A percentile compares a stretch with the other conserved stretches of the same genome.
These are phyloP conservation scores for Trichoderma virens DNA, from an alignment of 495 filamentous ascomycete genomes.

Conservation along the genomic window DNA sequence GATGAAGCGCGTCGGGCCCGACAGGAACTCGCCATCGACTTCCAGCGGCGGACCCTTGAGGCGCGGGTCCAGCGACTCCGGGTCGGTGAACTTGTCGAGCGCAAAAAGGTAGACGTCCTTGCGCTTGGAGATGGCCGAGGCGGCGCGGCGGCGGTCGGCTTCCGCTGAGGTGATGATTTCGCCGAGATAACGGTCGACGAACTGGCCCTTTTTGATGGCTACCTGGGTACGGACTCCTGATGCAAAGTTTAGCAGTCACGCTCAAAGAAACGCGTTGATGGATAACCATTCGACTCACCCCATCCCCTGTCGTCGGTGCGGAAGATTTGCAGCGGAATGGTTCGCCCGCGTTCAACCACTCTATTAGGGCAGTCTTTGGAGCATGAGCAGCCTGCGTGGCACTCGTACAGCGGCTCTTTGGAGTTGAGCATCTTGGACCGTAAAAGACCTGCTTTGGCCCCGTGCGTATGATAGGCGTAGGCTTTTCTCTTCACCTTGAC, in stretches of 20 bases:
- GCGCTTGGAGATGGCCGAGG: slow-evolving; percentile 32
- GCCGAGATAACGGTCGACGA: slow-evolving; percentile 51
- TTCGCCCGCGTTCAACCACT: slow-evolving; percentile 71
- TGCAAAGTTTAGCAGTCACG: too few relatives aligned
- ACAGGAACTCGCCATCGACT: slow-evolving; percentile 49
- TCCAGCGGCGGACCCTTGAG: slow-evolving; percentile 36
- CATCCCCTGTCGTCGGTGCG: slow-evolving; percentile 70
- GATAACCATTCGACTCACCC: slow-evolving; percentile 50
- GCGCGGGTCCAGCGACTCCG: slow-evolving; percentile 33
- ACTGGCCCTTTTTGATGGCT: slow-evolving; percentile 67
- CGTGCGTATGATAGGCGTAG: slow-evolving; percentile 38
- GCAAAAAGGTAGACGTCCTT: slow-evolving; percentile 74
- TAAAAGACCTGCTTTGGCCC: slow-evolving; percentile 34
- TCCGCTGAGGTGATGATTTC: slow-evolving; percentile 45
- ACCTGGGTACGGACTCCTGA: slow-evolving; percentile 22
- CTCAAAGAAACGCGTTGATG: slow-evolving; percentile 11
- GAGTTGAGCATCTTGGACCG: slow-evolving; percentile 40
- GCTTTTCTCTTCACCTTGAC: slow-evolving; percentile 33
- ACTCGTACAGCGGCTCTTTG: slow-evolving; percentile 72
- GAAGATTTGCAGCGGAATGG: slow-evolving; percentile 73
- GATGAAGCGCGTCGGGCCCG: slow-evolving; percentile 59
- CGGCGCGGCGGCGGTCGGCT: slow-evolving; percentile 44
- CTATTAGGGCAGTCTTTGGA: slow-evolving; percentile 62
- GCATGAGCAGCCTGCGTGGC: slow-evolving; percentile 66
- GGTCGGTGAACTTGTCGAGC: slow-evolving; percentile 68